phyloP scores from a whole-genome alignment of 345 rosid genomes.

The Passiflora organensis region DNA sequence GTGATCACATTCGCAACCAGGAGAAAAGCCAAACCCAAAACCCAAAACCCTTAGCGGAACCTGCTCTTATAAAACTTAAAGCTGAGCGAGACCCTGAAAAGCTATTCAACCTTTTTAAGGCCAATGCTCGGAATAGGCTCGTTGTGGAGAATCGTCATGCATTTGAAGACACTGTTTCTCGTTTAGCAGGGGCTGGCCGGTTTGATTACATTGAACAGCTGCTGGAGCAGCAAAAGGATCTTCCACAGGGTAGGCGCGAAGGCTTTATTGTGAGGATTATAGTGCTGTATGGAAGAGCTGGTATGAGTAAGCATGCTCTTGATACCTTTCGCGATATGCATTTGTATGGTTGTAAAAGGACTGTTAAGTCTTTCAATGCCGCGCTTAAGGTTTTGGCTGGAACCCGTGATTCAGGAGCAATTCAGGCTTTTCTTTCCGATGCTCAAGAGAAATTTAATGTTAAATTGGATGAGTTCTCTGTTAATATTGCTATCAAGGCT shows the following conservation, averaged over 20 bases:
- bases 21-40: slow-evolving; percentile 11
- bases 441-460: slow-evolving; percentile 37
- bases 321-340: slow-evolving; percentile 62
- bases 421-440: slow-evolving; percentile 39
- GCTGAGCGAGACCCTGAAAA: slow-evolving; percentile 73
- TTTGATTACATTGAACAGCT: slow-evolving; percentile 64
- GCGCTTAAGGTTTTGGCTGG: slow-evolving; percentile 49
- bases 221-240: slow-evolving; percentile 81
- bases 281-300: slow-evolving; percentile 73
- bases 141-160: slow-evolving; percentile 63
- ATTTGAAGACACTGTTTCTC: slow-evolving; percentile 67
- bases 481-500: slow-evolving; percentile 55
- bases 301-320: slow-evolving; percentile 62
- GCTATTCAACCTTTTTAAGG: slow-evolving; percentile 57
- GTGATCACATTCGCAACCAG: slow-evolving; percentile 13
- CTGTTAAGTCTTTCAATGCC: slow-evolving; percentile 76
- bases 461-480: slow-evolving; percentile 44
- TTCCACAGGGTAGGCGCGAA: slow-evolving; percentile 78
- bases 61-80: slow-evolving; percentile 72
- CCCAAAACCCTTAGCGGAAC: slow-evolving; percentile 36
- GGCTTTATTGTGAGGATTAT: slow-evolving; percentile 78
- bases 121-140: slow-evolving; percentile 56
- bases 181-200: slow-evolving; percentile 65
- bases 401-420: slow-evolving; percentile 44
- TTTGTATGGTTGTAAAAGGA: slow-evolving; percentile 52